Evolutionary conservation across 805 yeast genomes (phyloP).

Genomic region (Candida arabinofermentans): DNA sequence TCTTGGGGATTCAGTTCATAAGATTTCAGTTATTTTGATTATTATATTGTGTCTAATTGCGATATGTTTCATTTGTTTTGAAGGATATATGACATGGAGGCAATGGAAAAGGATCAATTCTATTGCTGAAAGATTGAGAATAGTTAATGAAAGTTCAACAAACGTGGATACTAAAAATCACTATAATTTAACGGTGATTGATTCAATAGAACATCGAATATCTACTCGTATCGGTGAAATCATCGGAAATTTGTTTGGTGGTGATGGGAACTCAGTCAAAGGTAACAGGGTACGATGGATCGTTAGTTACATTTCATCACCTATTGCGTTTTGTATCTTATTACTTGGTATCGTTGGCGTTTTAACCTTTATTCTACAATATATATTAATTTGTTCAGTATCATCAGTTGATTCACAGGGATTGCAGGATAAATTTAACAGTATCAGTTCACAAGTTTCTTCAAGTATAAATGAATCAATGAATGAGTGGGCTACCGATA

Average conservation of each 20-base stretch:
- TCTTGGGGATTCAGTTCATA: constrained; percentile 30
- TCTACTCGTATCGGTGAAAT: constrained; percentile 14
- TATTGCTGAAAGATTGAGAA: no score
- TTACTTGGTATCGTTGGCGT: constrained; percentile 57
- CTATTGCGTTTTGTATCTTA: constrained; percentile 46
- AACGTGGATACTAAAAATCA: constrained; percentile 3
- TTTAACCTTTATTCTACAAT: constrained; percentile 51
- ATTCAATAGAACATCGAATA: constrained; percentile 23
- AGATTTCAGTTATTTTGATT: constrained; percentile 36
- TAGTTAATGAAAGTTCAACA: no score
- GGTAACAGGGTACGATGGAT: constrained; percentile 37
- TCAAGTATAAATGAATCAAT: constrained; percentile 32
- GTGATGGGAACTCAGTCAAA: constrained; percentile 9
- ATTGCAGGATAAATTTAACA: constrained; percentile 7
- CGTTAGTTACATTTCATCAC: constrained; percentile 47
- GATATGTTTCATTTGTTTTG: constrained; percentile 37
- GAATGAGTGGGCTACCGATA: constrained; percentile 46
- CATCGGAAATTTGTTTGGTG: constrained; percentile 12
- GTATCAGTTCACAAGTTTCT: constrained; percentile 11
- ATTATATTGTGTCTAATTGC: constrained; percentile 38
- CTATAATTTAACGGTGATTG: constrained; percentile 24
- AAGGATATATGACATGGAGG: constrained; percentile 40
- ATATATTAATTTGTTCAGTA: constrained; percentile 34
- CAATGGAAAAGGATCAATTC: constrained; percentile 46
- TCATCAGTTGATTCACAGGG: constrained; percentile 8